A percentile compares a stretch with the other conserved stretches of the same genome.
Conservation (phyloP, 2,329 filamentous ascomycete species). For the Dactylellina drechsleri region DNA sequence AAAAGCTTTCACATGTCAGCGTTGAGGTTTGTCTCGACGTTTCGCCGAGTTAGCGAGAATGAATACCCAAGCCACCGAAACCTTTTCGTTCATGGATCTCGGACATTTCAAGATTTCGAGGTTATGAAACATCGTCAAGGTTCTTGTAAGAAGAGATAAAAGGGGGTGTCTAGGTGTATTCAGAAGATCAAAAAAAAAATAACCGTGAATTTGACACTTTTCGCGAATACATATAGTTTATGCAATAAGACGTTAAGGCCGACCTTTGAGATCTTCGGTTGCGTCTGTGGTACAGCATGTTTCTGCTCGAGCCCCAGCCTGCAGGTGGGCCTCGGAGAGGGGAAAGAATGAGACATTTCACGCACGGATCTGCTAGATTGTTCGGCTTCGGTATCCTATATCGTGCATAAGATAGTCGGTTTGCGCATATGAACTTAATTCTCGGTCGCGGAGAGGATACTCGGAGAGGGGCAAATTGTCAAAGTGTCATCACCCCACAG, state of each 20-base stretch:
- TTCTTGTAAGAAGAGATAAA: constrained; percentile 12
- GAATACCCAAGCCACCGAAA: constrained; percentile 24
- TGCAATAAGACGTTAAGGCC: constrained; percentile 38
- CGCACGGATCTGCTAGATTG: constrained; percentile 43
- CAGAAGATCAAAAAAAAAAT: constrained; percentile 5
- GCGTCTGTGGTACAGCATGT: constrained; percentile 21
- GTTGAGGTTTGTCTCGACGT: constrained; percentile 33
- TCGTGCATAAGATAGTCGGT: constrained; percentile 38
- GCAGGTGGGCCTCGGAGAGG: constrained; percentile 6
- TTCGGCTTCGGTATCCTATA: constrained; percentile 55
- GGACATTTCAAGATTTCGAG: constrained; percentile 48
- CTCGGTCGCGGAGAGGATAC: not conserved
- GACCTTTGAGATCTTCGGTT: constrained; percentile 26
- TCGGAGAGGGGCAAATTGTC: constrained; percentile 39
- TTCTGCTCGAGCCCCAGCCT: constrained; percentile 14
- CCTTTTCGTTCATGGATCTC: constrained; percentile 40
- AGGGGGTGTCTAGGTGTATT: not conserved
- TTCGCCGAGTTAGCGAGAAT: constrained; percentile 45
- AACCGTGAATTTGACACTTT: constrained; percentile 25
- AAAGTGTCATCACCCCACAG: constrained; percentile 49
- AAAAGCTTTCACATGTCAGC: constrained; percentile 43
- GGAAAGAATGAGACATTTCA: constrained; percentile 36
- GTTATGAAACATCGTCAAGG: constrained; percentile 50
- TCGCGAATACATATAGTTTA: constrained; percentile 26
- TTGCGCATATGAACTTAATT: constrained; percentile 15